Conservation (phyloP, 2,329 filamentous ascomycete genomes). For the Stachybotrys chlorohalonatus region DNA sequence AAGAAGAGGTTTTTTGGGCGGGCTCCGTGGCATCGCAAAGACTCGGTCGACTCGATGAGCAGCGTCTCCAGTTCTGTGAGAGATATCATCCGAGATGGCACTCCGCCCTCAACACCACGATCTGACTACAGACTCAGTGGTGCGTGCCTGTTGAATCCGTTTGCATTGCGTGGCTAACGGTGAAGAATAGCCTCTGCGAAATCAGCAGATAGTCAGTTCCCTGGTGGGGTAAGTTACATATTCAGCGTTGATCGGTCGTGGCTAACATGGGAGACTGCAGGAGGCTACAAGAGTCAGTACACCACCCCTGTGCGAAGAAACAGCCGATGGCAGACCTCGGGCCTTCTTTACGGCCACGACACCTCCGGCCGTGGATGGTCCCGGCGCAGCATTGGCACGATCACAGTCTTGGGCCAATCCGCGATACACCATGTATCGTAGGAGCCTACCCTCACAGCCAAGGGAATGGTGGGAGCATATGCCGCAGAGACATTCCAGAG, state of each 20-base stretch:
- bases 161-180: not conserved
- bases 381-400: not conserved
- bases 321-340: constrained; percentile 24
- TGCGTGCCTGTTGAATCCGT: constrained; percentile 1
- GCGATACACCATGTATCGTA: constrained; percentile 9
- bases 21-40: constrained; percentile 29
- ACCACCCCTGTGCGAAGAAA: constrained; percentile 32
- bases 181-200: constrained; percentile 5
- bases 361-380: constrained; percentile 12
- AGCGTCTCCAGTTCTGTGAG: constrained; percentile 33
- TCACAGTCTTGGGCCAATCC: constrained; percentile 6
- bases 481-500: constrained; percentile 8
- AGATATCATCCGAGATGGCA: constrained; percentile 27
- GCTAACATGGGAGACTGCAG: constrained; percentile 16
- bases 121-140: constrained; percentile 7
- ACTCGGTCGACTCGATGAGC: constrained; percentile 25
- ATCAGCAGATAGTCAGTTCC: constrained; percentile 16
- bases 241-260: not conserved
- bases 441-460: constrained; percentile 12
- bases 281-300: constrained; percentile 40
- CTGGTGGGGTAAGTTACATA: constrained; percentile 20
- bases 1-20: constrained; percentile 30
- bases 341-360: constrained; percentile 34
- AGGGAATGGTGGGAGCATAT: constrained; percentile 28
- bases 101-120: constrained; percentile 20